Evolutionary conservation across 306 rosid species (phyloP).

Genomic region (Spatholobus suberectus): DNA sequence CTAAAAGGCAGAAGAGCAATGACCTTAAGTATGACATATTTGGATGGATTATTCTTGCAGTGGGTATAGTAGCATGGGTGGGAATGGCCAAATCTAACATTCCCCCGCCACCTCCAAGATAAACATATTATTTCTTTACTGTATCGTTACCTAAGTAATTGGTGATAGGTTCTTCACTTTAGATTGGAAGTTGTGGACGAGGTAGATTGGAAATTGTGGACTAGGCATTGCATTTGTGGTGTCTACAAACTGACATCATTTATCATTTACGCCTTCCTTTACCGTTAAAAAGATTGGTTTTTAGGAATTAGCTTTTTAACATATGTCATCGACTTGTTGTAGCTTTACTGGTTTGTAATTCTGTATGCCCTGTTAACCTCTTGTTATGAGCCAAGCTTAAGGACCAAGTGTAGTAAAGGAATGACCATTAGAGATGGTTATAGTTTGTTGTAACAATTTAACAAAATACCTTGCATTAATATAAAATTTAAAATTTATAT

Average conservation of each 20-base stretch:
- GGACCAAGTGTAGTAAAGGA: not conserved
- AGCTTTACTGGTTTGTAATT: conserved; percentile 17
- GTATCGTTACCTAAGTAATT: conserved; percentile 23
- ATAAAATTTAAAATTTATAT: no score
- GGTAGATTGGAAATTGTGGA: conserved; percentile 35
- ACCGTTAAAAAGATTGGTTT: conserved; percentile 6
- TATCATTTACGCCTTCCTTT: not conserved
- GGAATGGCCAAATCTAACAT: conserved; percentile 75
- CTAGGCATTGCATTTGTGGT: conserved; percentile 38
- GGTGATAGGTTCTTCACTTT: conserved; percentile 33
- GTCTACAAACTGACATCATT: conserved; percentile 25
- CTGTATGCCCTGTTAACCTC: not conserved
- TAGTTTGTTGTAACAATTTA: no score
- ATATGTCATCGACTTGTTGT: not conserved
- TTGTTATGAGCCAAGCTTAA: not conserved
- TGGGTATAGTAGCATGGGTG: conserved; percentile 76
- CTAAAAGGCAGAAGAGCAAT: conserved; percentile 65
- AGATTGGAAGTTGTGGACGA: conserved; percentile 33
- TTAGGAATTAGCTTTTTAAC: not conserved
- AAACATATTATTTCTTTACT: conserved; percentile 40
- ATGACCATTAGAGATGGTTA: no score
- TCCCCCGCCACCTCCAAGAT: conserved; percentile 71
- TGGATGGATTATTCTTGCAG: conserved; percentile 89
- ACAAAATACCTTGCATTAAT: no score
- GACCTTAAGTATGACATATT: conserved; percentile 77